Evolutionary conservation across 768 basidiomycete genomes (phyloP), one percentile per base, ranked within the genome.

Genomic region (Coprinopsis strossmayeri): DNA sequence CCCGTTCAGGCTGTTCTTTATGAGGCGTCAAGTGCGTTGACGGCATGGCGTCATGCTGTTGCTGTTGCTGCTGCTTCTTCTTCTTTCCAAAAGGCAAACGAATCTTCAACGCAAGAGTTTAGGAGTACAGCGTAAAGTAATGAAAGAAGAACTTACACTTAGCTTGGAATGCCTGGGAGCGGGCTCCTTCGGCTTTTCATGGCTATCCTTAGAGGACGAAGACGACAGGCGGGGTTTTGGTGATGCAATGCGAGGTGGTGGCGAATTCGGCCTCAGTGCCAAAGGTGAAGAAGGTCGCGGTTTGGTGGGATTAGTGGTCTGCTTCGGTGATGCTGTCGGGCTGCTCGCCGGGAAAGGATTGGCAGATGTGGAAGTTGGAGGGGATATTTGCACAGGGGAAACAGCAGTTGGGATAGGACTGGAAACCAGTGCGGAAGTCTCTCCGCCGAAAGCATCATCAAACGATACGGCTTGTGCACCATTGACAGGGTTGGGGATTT

Each of bases 31-130:
- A 67, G 24, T 60, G 70, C 35, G 63, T 66, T 17, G 68, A 67
- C 30, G 70, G 64, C 37, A 63, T 47, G 27, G 76, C 70, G 53
- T 70, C 65, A 45, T 68, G 64, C 13, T 74, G 71, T 46, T 68
- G 64, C 13, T 74, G 70, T 38, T 81, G 74, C n/a, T n/a, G n/a
- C 39, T 79, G 72, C 57, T 80, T 84, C 73, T 86, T 88, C 68
- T 76, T 86, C 66, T 74, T 82, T 28, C 82, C 81, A 58, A 91
- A 91, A 0, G 87, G 87, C 51, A 91, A 64, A 46, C 86, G 88
- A 54, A 91, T 76, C 88, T 84, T 24, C 44, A 53, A 39, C 35
- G 27, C 15, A 12, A 17, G 27, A 25, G 45, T 48, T n/a, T 46
- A 17, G 44, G 41, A n/a, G n/a, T n/a, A n/a, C 30, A 41, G 15